Percentiles rank a stretch among this genome's conserved stretches.
Evolutionary conservation across 768 basidiomycete species (phyloP).

Genomic region (Paxillus ammoniavirescens): DNA sequence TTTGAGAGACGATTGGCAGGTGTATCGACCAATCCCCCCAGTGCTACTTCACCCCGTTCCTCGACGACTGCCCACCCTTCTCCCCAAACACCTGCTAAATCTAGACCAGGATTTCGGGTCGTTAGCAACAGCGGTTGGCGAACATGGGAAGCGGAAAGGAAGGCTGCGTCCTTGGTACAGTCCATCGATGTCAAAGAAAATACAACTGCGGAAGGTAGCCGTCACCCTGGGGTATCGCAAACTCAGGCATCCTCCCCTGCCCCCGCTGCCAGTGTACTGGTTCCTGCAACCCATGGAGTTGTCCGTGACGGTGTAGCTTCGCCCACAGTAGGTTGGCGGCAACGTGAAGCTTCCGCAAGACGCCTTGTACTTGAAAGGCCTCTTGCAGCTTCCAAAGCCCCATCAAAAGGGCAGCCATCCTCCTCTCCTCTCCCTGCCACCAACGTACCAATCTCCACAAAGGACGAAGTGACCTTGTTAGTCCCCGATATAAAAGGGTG

Average conservation of each 20-base stretch:
- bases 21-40: conserved; percentile 20
- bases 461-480: conserved; percentile 57
- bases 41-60: conserved; percentile 18
- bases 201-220: neutral
- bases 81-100: neutral
- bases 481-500: conserved; percentile 29
- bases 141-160: neutral
- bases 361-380: conserved; percentile 45
- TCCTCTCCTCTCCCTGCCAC: conserved; percentile 10
- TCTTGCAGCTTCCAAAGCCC: conserved; percentile 16
- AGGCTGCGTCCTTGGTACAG: neutral
- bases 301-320: conserved; percentile 30
- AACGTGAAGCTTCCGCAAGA: conserved; percentile 12
- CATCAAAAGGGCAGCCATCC: too few relatives aligned
- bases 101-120: too few relatives aligned
- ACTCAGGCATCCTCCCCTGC: conserved; percentile 39
- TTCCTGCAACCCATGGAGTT: conserved; percentile 39
- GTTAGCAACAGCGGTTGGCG: neutral
- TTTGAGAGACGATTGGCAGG: conserved; percentile 7
- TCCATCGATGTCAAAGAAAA: neutral
- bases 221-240: neutral
- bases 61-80: neutral
- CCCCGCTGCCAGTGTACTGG: conserved; percentile 15
- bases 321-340: conserved; percentile 50
- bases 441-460: conserved; percentile 29